Conservation (phyloP, 2,329 filamentous ascomycete genomes). For the Hawksworthiomyces lignivorus region DNA sequence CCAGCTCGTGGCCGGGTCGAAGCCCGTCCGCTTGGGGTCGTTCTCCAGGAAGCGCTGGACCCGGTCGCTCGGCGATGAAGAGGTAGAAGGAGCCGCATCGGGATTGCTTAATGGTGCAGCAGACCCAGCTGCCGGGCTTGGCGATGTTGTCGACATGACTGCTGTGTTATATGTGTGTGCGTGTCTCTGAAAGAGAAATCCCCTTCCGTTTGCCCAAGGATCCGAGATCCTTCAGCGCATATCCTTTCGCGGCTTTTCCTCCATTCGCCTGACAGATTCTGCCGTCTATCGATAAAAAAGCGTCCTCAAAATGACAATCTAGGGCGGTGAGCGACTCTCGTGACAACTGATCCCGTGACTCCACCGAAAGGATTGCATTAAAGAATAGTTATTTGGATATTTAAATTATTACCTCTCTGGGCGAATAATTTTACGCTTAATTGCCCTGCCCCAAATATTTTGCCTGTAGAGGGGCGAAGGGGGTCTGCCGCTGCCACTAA, state of each 20-base stretch:
- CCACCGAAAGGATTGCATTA: no score
- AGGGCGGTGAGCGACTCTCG: background rate
- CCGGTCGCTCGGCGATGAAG: background rate
- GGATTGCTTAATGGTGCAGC: background rate
- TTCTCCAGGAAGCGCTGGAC: constrained; percentile 34
- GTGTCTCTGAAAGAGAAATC: no score
- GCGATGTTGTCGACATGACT: constrained; percentile 9
- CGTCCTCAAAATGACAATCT: no score
- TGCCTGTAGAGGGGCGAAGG: no score
- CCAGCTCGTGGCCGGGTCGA: constrained; percentile 52
- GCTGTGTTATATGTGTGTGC: background rate
- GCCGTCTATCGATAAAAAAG: background rate
- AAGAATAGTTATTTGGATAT: no score
- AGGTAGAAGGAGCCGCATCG: background rate
- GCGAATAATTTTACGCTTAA: no score
- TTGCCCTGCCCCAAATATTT: no score
- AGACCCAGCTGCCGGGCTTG: background rate
- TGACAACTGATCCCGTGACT: background rate
- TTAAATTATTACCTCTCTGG: no score
- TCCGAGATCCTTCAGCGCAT: no score
- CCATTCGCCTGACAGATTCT: background rate
- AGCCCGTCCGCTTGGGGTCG: constrained; percentile 54
- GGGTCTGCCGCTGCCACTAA: no score
- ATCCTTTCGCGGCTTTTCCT: no score
- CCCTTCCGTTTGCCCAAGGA: no score